phyloP scores from a whole-genome alignment of 345 rosid genomes.

The Eucalyptus fibrosa region DNA sequence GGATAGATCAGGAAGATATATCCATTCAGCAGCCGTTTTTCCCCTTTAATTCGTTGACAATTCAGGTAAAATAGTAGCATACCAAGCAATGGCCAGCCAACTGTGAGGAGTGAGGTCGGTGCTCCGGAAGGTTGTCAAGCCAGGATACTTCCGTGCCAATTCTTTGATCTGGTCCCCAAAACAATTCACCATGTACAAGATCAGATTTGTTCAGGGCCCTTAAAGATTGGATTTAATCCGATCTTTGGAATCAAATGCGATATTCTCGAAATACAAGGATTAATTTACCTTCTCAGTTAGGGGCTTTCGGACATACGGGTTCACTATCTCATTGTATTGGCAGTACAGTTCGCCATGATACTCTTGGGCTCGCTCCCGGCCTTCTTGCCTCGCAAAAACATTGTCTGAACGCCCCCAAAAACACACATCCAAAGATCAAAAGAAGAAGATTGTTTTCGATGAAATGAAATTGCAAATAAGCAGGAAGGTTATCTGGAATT shows the following conservation, averaged over 20 bases:
- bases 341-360: constrained; percentile 1
- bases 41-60: not conserved
- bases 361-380: not conserved
- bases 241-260: not conserved
- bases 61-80: not conserved
- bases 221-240: not conserved
- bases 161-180: constrained; percentile 1
- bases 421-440: not conserved
- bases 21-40: not conserved
- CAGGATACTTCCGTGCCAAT: constrained; percentile 3
- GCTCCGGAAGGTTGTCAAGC: constrained; percentile 3
- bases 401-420: not conserved
- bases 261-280: not conserved
- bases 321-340: constrained; percentile 9
- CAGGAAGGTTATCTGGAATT: not conserved
- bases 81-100: constrained; percentile 33
- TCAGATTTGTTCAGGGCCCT: not conserved
- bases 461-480: not conserved
- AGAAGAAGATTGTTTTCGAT: not conserved
- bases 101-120: constrained; percentile 15
- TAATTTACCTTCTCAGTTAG: not conserved
- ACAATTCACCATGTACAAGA: not conserved
- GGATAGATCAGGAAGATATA: not conserved
- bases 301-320: constrained; percentile 5
- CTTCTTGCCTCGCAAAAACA: not conserved